A percentile compares a stretch with the other conserved stretches of the same genome.
These are phyloP conservation scores for Juncus effusus DNA, from an alignment of 176 grass and related monocot genomes.

Conservation along the genomic window DNA sequence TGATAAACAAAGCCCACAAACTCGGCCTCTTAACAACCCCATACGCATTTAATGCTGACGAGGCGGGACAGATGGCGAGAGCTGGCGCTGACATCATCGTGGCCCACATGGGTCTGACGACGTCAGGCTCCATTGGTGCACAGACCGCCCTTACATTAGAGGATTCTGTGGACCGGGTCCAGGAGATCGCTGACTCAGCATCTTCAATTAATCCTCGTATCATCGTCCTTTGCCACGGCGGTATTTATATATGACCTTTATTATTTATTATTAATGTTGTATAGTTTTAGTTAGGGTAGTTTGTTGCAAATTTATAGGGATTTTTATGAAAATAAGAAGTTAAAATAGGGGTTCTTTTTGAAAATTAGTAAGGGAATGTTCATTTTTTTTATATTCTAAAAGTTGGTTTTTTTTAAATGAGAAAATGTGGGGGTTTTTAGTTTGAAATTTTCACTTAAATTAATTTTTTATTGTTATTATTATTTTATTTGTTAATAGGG, in stretches of 20 bases:
- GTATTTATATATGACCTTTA: constrained; percentile 28
- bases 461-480: neutral
- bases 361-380: neutral
- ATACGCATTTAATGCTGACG: constrained; percentile 78
- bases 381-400: constrained; percentile 8
- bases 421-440: no score
- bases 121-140: constrained; percentile 85
- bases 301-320: no score
- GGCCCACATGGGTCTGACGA: constrained; percentile 91
- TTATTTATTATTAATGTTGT: neutral
- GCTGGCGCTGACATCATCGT: constrained; percentile 79
- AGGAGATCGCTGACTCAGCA: constrained; percentile 72
- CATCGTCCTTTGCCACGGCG: constrained; percentile 87
- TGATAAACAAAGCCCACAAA: constrained; percentile 71
- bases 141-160: constrained; percentile 63
- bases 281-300: no score
- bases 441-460: neutral
- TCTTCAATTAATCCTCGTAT: constrained; percentile 60
- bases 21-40: constrained; percentile 86
- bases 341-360: no score
- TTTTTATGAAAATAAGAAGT: no score
- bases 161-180: constrained; percentile 53
- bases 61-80: constrained; percentile 75
- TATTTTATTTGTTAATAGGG: constrained; percentile 34
- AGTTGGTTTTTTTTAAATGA: neutral